Evolutionary conservation across 345 rosid genomes (phyloP).

Genomic region (Xanthoceras sorbifolium): DNA sequence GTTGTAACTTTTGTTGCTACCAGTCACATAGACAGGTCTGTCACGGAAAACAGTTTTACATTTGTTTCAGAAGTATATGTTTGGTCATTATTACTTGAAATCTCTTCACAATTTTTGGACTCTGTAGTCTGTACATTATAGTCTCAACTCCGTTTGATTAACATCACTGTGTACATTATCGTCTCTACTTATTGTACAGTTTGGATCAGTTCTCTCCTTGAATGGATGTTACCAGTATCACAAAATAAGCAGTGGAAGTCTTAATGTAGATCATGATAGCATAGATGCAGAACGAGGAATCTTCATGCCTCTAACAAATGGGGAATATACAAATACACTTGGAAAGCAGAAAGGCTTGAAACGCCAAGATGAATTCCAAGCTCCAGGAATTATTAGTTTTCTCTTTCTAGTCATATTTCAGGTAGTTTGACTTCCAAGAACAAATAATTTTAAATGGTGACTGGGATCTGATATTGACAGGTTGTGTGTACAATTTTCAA

Average conservation of each 20-base stretch:
- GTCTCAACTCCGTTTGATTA: neutral
- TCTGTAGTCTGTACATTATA: neutral
- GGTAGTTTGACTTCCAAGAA: constrained; percentile 34
- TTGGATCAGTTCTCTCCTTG: constrained; percentile 59
- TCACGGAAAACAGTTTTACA: neutral
- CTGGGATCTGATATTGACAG: neutral
- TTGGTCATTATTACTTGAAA: constrained; percentile 7
- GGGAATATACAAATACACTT: constrained; percentile 23
- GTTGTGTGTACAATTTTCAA: neutral
- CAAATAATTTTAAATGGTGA: neutral
- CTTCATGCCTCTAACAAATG: constrained; percentile 35
- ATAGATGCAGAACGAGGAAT: constrained; percentile 52
- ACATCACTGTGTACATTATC: constrained; percentile 10
- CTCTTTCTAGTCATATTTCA: constrained; percentile 67
- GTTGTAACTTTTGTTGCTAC: constrained; percentile 1
- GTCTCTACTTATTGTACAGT: constrained; percentile 34
- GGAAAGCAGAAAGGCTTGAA: constrained; percentile 19
- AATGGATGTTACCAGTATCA: constrained; percentile 53
- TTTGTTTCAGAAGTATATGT: neutral
- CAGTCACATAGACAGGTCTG: neutral
- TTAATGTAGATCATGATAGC: constrained; percentile 19
- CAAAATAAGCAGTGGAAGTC: constrained; percentile 24
- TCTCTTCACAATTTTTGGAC: neutral
- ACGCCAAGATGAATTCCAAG: constrained; percentile 26
- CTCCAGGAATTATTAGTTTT: constrained; percentile 32